phyloP scores from a whole-genome alignment of 495 filamentous ascomycete genomes.

The Neurospora intermedia region DNA sequence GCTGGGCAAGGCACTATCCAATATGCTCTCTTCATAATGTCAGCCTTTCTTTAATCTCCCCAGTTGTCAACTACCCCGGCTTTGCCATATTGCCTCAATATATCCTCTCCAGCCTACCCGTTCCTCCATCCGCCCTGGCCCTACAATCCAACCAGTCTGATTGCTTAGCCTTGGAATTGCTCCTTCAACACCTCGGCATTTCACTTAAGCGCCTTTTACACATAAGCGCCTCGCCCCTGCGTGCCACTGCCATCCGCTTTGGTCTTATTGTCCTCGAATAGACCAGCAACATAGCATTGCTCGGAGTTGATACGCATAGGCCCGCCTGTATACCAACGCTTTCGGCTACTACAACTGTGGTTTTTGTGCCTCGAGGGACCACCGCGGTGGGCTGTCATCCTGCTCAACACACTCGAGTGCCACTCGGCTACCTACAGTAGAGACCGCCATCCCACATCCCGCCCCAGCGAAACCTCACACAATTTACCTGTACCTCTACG shows the following conservation, averaged over 20 bases:
- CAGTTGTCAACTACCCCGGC: conserved; percentile 23
- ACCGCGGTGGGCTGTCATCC: not conserved
- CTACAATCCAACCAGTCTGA: not conserved
- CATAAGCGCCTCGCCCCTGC: not conserved
- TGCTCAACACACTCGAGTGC: conserved; percentile 5
- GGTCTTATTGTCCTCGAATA: not conserved
- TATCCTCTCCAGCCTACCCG: conserved; percentile 2
- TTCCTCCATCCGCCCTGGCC: not conserved
- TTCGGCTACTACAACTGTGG: not conserved
- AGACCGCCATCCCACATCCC: not conserved
- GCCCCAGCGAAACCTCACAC: not conserved
- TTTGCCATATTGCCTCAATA: conserved; percentile 27
- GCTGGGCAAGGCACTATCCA: conserved; percentile 9
- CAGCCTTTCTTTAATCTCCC: conserved; percentile 14
- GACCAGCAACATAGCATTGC: not conserved
- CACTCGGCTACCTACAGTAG: conserved; percentile 3
- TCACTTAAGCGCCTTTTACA: not conserved
- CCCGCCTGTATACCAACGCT: not conserved
- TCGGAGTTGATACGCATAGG: not conserved
- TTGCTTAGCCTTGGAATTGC: not conserved
- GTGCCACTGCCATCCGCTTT: not conserved
- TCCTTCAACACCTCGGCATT: not conserved
- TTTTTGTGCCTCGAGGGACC: not conserved
- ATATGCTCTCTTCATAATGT: conserved; percentile 18
- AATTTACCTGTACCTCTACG: not conserved